Evolutionary conservation across 495 filamentous ascomycete genomes (phyloP), one percentile per base, ranked within the genome.

Genomic region (Penicillium maclennaniae): DNA sequence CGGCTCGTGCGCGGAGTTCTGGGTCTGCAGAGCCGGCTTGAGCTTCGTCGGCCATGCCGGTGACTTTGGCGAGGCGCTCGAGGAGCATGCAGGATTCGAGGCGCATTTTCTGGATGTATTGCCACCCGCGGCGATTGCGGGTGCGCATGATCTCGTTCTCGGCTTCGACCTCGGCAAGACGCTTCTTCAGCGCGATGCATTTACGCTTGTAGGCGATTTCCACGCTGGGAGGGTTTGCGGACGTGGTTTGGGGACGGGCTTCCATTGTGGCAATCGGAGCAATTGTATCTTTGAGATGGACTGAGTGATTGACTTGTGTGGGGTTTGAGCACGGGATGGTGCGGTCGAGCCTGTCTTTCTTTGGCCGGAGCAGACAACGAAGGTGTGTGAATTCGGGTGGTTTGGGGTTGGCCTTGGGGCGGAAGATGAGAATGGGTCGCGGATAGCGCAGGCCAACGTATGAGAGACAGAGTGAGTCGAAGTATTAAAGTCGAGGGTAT

Each of bases 161-260:
- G 27, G 87, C 85, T 62, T 97, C 91, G 61, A 97, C 86, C 65
- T 97, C 92, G 53, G 79, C 84, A 48, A 96, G 87, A 38, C 95
- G 89, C 58, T 87, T 85, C 71, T 93, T 95, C 17, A 99, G 83
- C 57, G 93, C 86, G 73, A 96, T 91, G 69, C 95, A 97, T 82
- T 99, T 99, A 61, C 86, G 83, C 60, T 92, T 90, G 73, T 99
- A 99, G 49, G 92, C 91, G 62, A 89, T 85, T 71, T 99, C 95
- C 41, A 97, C 90, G 26, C 92, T 95, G 17, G 93, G 92, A 14
- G 93, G 91, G 58, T 77, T 77, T 28, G 68, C 54, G 21, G 70
- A 59, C 8, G 67, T 59, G 23, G 49, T 16, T 42, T 69, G 44
- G 46, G 59, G 49, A 31, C 53, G 58, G 47, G 62, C 34, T 20